These are phyloP conservation scores for Arctium minus DNA, from an alignment of 129 eudicot genomes.

Conservation along the genomic window DNA sequence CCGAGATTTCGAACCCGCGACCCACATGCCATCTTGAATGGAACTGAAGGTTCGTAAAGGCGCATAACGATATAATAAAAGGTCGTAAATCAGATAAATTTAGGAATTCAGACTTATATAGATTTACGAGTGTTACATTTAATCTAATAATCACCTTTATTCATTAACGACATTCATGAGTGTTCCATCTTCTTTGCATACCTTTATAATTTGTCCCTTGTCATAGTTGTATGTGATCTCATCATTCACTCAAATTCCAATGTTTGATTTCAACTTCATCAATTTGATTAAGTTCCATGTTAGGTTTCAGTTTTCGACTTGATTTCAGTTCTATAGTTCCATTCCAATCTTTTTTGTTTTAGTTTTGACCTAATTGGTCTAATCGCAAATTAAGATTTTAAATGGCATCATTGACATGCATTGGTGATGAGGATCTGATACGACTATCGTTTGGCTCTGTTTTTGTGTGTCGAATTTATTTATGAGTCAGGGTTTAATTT, in stretches of 20 bases:
- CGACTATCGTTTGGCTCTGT: neutral
- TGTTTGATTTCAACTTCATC: neutral
- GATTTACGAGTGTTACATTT: too few species aligned
- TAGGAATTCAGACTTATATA: too few species aligned
- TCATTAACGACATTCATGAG: too few species aligned
- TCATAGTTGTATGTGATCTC: neutral
- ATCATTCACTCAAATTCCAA: neutral
- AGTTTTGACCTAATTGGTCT: neutral
- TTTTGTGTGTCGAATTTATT: neutral
- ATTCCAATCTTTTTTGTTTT: neutral
- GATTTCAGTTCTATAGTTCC: neutral
- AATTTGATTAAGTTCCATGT: neutral
- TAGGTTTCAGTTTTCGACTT: neutral
- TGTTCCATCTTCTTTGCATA: neutral
- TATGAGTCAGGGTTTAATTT: neutral
- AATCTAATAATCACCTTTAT: neutral
- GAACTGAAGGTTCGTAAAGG: too few species aligned
- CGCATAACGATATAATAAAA: too few species aligned
- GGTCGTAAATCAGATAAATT: too few species aligned
- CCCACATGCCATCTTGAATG: too few species aligned
- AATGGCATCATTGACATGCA: too few species aligned
- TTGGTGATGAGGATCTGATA: too few species aligned
- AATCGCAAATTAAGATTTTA: neutral
- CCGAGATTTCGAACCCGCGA: too few species aligned
- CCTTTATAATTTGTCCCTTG: neutral